These are phyloP conservation scores for Ailanthus altissimus DNA, from an alignment of 345 rosid genomes.

Conservation along the genomic window DNA sequence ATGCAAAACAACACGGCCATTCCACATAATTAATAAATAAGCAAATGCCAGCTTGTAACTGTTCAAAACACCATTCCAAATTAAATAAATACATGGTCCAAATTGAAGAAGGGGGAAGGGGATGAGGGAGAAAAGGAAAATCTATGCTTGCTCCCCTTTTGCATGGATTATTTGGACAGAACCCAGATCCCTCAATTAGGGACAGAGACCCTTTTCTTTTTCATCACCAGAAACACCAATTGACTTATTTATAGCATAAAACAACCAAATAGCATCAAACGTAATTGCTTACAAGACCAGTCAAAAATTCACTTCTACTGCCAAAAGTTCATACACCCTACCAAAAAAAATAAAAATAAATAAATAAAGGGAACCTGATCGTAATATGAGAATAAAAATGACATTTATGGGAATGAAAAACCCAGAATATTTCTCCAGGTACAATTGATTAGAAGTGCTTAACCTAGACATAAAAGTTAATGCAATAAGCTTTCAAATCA, in stretches of 20 bases:
- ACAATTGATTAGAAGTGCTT: background rate
- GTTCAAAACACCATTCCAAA: background rate
- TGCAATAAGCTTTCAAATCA: background rate
- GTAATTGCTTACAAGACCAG: background rate
- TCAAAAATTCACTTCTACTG: background rate
- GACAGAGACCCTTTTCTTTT: background rate
- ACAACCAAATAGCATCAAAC: background rate
- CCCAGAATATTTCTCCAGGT: background rate
- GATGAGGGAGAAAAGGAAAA: background rate
- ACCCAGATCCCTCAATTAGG: background rate
- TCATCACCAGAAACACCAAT: background rate
- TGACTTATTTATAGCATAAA: background rate
- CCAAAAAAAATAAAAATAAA: too few species aligned
- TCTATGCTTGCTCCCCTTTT: background rate
- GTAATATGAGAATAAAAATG: background rate
- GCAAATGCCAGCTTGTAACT: background rate
- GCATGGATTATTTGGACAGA: background rate
- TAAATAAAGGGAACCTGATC: background rate
- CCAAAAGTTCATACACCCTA: background rate
- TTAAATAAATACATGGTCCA: too few species aligned
- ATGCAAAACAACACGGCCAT: constrained; percentile 1
- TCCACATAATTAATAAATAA: background rate
- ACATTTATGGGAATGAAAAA: constrained; percentile 3
- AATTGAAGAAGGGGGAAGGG: background rate
- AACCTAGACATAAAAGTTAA: background rate